Percentiles rank a stretch among this genome's conserved stretches.
Evolutionary conservation across 1,139 yeast species (phyloP).

Genomic region (Candida albicans): DNA sequence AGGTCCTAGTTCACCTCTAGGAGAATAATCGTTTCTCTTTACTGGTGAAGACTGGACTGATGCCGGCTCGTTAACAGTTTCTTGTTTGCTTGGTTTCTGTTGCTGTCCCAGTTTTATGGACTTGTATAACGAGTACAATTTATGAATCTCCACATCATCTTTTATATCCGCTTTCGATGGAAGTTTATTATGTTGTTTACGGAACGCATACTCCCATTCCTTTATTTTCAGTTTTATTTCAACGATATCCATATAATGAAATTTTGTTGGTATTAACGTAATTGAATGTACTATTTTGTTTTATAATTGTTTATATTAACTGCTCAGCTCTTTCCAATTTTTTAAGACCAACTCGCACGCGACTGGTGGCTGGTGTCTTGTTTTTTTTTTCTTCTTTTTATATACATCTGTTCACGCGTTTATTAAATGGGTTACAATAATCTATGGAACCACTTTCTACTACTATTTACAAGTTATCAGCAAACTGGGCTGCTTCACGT

Average conservation of each 20-base stretch:
- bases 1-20: conserved; percentile 56
- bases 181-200: conserved; percentile 38
- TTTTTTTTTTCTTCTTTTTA: neutral
- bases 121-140: conserved; percentile 30
- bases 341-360: too few species aligned
- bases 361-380: neutral
- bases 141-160: conserved; percentile 39
- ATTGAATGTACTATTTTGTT: neutral
- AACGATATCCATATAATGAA: conserved; percentile 8
- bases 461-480: conserved; percentile 10
- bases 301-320: neutral
- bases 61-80: conserved; percentile 1
- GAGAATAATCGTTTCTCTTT: conserved; percentile 2
- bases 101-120: conserved; percentile 12
- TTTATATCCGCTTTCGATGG: conserved; percentile 60
- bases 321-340: too few species aligned
- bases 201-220: conserved; percentile 60
- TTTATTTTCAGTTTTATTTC: conserved; percentile 50
- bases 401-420: conserved; percentile 3
- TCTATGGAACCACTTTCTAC: too few species aligned
- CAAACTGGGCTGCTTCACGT: conserved; percentile 14
- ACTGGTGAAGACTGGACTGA: conserved; percentile 1
- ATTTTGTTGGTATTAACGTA: neutral
- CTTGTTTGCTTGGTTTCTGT: neutral
- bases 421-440: neutral